Evolutionary conservation across 1,284 basidiomycete species (phyloP).

Genomic region (Heliocybe sulcata): DNA sequence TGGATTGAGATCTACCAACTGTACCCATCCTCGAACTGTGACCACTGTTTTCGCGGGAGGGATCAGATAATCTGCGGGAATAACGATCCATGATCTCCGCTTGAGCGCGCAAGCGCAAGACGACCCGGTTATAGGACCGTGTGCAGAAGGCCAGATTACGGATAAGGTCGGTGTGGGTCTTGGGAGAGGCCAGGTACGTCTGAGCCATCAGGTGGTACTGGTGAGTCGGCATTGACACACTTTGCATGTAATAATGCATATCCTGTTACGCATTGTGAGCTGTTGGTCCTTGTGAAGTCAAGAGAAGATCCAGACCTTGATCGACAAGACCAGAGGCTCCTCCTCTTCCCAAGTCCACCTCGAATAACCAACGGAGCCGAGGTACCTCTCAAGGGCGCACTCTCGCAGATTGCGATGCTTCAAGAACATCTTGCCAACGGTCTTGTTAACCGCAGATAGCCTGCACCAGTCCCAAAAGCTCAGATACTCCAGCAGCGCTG

Average conservation of each 20-base stretch:
- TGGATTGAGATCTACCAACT: conserved; percentile 21
- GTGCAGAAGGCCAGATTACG: conserved; percentile 46
- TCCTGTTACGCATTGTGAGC: conserved; percentile 35
- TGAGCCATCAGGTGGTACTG: conserved; percentile 56
- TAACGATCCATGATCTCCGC: conserved; percentile 45
- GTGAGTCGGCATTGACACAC: conserved; percentile 66
- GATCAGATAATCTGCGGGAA: conserved; percentile 5
- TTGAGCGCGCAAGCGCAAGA: conserved; percentile 66
- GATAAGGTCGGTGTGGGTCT: conserved; percentile 30
- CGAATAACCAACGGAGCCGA: conserved; percentile 62
- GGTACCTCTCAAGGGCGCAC: conserved; percentile 55
- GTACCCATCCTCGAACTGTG: conserved; percentile 2
- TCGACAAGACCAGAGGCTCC: conserved; percentile 52
- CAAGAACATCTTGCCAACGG: conserved; percentile 39
- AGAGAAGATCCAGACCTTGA: conserved; percentile 38
- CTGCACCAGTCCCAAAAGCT: conserved; percentile 63
- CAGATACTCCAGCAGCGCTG: conserved; percentile 44
- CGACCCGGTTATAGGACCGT: conserved; percentile 66
- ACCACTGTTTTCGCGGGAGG: conserved; percentile 12
- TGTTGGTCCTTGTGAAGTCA: not conserved
- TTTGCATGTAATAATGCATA: conserved; percentile 69
- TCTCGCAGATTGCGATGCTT: conserved; percentile 48
- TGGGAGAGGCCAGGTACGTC: conserved; percentile 36
- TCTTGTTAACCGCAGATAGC: conserved; percentile 47
- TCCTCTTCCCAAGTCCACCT: conserved; percentile 52